Conservation (phyloP, 164 flowering plant species). For the Taxillus chinensis region DNA sequence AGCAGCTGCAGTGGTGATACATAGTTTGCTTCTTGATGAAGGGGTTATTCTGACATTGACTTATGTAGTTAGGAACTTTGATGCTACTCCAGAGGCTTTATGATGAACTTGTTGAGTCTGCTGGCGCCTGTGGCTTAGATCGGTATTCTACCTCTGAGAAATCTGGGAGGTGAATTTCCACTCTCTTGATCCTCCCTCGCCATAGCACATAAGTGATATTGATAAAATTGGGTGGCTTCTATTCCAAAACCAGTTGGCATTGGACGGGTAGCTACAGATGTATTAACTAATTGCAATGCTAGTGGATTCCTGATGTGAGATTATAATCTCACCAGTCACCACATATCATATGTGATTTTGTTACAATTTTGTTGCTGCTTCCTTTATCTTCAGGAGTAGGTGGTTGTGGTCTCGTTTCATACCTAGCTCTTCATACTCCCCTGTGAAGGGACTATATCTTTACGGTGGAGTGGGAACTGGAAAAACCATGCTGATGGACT, state of each 20-base stretch:
- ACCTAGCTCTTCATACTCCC: constrained; percentile 63
- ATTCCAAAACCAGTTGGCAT: no score
- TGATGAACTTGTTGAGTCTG: constrained; percentile 80
- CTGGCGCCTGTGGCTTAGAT: constrained; percentile 64
- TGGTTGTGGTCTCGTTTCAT: constrained; percentile 94
- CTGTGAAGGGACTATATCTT: constrained; percentile 88
- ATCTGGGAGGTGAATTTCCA: constrained; percentile 42
- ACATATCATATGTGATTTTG: neutral
- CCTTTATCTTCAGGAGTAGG: constrained; percentile 50
- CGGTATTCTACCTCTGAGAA: constrained; percentile 64
- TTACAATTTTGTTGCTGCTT: constrained; percentile 2
- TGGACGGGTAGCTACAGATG: no score
- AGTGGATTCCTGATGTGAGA: no score
- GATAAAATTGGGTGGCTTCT: no score
- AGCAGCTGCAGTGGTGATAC: no score
- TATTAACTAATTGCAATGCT: no score
- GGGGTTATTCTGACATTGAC: constrained; percentile 10
- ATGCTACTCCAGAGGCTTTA: constrained; percentile 84
- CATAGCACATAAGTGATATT: no score
- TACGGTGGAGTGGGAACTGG: constrained; percentile 99
- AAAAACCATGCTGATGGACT: constrained; percentile 98
- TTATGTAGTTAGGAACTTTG: constrained; percentile 57
- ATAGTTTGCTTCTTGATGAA: neutral
- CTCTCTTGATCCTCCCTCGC: no score
- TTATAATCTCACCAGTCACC: no score